Evolutionary conservation across 148 eudicot genomes (phyloP), one percentile per base, ranked within the genome.

Genomic region (Silene conica): DNA sequence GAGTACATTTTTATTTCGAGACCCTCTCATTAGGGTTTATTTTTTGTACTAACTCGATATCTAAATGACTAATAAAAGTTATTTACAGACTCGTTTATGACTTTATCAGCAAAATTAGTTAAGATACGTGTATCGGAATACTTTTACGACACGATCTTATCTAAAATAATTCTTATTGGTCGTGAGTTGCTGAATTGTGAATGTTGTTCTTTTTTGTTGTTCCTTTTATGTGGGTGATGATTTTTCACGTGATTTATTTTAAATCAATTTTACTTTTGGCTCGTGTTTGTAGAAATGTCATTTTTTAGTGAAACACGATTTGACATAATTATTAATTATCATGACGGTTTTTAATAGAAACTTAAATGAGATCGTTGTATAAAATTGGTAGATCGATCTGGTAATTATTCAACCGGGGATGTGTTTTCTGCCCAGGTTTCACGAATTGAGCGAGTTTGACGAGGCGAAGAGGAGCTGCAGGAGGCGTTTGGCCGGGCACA

Each of bases 401-500:
- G 43, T 38, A 38, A 38, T 38, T 38, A 38, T 38, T 38, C 43
- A 23, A 68, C 2, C 13, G 14, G 45, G 19, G 9, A 41, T 15
- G 5, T 12, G 1, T 67, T 13, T 22, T 38, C 18, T 43, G 6
- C 56, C 7, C 62, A 73, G 83, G 80, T 81, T 81, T 70, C 83
- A 81, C 56, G 83, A 77, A 64, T 72, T 81, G 26, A 11, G 63
- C 0, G 83, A 81, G 65, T 81, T 81, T 25, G 83, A 81, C 18
- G 83, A 81, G 31, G 56, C 78, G 1, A 81, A 81, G 68, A 66
- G 83, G 59, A 81, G 84, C 62, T 81, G 84, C 31, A 70, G 84
- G 69, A 81, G 80, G 74, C 78, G 84, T 38, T 64, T 81, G 19
- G 84, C 84, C 1, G 84, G 84, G n/a, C 80, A 81, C 75, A 81